A percentile compares a stretch with the other conserved stretches of the same genome.
Conservation (phyloP, 2,329 filamentous ascomycete species). For the Blastomyces parvus region DNA sequence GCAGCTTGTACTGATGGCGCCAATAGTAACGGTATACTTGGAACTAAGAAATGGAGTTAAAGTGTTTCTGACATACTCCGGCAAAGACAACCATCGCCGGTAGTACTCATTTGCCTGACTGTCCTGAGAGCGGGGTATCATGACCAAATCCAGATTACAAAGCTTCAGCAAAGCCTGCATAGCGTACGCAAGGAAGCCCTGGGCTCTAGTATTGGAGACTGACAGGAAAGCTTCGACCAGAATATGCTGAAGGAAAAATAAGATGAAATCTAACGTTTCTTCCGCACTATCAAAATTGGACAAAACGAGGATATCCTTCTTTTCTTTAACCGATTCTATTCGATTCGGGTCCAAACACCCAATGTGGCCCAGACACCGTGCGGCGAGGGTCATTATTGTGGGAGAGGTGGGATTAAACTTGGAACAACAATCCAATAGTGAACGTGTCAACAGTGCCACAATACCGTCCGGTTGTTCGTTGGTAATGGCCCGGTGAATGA, state of each 20-base stretch:
- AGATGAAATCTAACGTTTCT: slow-evolving; percentile 76
- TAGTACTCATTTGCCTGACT: slow-evolving; percentile 53
- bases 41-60: slow-evolving; percentile 84
- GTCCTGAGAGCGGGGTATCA: slow-evolving; percentile 41
- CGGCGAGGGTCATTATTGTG: slow-evolving; percentile 62
- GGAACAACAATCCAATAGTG: slow-evolving; percentile 74
- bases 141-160: slow-evolving; percentile 58
- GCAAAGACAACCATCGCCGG: slow-evolving; percentile 66
- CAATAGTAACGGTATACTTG: slow-evolving; percentile 62
- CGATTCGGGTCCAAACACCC: slow-evolving; percentile 88
- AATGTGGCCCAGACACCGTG: slow-evolving; percentile 75
- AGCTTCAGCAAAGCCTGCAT: slow-evolving; percentile 85
- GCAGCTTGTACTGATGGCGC: slow-evolving; percentile 44
- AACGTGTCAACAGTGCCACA: slow-evolving; percentile 60
- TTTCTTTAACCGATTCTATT: slow-evolving; percentile 68
- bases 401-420: slow-evolving; percentile 62
- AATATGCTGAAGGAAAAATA: slow-evolving; percentile 76
- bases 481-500: slow-evolving; percentile 67
- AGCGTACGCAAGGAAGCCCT: slow-evolving; percentile 84
- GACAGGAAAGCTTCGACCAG: slow-evolving; percentile 87
- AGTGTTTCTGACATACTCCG: slow-evolving; percentile 66
- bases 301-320: slow-evolving; percentile 73
- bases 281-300: slow-evolving; percentile 72
- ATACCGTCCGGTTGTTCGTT: slow-evolving; percentile 73
- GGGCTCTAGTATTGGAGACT: slow-evolving; percentile 73